Conservation (phyloP, 169 alveolate species). For the Eimeria sp. region DNA sequence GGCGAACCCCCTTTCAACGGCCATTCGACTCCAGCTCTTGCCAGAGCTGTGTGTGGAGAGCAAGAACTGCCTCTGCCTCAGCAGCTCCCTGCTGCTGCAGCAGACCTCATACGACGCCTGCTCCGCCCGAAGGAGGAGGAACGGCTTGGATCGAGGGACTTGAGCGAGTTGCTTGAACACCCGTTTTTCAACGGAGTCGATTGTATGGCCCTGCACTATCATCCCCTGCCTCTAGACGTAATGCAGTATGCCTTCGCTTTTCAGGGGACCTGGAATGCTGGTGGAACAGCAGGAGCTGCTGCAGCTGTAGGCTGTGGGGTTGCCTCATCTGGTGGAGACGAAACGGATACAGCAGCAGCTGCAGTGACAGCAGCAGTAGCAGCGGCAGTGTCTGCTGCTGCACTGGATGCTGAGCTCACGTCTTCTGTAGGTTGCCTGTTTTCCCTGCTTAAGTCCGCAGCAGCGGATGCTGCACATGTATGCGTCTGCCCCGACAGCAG, state of each 20-base stretch:
- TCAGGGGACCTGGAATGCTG: neutral
- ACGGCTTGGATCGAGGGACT: constrained; percentile 21
- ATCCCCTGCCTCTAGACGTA: constrained; percentile 36
- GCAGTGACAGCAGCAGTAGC: constrained; percentile 21
- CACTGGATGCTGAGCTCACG: constrained; percentile 39
- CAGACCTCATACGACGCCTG: constrained; percentile 25
- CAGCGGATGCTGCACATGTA: constrained; percentile 6
- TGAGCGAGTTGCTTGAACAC: constrained; percentile 56
- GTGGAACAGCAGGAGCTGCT: constrained; percentile 19
- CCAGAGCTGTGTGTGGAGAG: constrained; percentile 25
- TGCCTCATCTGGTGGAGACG: neutral
- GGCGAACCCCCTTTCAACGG: constrained; percentile 60
- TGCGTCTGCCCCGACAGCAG: constrained; percentile 4
- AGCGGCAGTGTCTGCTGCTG: constrained; percentile 49
- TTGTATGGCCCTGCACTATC: constrained; percentile 38
- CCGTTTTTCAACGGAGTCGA: constrained; percentile 57
- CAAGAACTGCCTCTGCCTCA: constrained; percentile 53
- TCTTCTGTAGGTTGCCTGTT: constrained; percentile 10
- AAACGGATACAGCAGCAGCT: neutral
- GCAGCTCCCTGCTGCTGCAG: constrained; percentile 64
- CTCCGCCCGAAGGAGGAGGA: constrained; percentile 69
- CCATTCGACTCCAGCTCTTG: constrained; percentile 12
- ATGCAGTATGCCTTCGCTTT: constrained; percentile 60
- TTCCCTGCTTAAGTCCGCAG: constrained; percentile 26
- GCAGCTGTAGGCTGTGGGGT: neutral